These are phyloP conservation scores for Yamadazyma oceani DNA, from an alignment of 1,139 yeast species.

Conservation along the genomic window DNA sequence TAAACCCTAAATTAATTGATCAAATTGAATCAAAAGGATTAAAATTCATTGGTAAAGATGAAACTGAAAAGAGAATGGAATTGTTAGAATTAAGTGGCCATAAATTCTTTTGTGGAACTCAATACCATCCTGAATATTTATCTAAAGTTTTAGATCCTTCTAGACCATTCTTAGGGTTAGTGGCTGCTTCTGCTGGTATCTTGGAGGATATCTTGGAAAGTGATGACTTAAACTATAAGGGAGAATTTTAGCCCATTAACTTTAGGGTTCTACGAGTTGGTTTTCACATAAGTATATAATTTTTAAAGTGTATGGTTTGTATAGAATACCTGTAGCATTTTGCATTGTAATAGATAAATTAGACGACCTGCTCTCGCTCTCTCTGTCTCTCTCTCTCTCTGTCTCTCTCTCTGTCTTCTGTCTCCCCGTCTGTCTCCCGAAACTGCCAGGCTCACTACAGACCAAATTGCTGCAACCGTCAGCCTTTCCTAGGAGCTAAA, in stretches of 20 bases:
- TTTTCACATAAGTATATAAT: background rate
- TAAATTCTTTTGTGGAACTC: slow-evolving; percentile 93
- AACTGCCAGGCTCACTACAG: no score
- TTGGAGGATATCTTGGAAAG: slow-evolving; percentile 59
- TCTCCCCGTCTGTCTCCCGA: no score
- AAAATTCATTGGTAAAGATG: slow-evolving; percentile 91
- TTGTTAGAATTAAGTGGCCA: slow-evolving; percentile 78
- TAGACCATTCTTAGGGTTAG: slow-evolving; percentile 91
- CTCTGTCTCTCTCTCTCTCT: no score
- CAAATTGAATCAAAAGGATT: slow-evolving; percentile 76
- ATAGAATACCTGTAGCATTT: slow-evolving; percentile 1
- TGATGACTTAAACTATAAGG: slow-evolving; percentile 45
- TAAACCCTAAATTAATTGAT: slow-evolving; percentile 78
- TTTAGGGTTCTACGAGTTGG: background rate
- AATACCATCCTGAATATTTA: slow-evolving; percentile 96
- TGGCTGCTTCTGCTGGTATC: slow-evolving; percentile 87
- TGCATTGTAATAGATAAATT: slow-evolving; percentile 1
- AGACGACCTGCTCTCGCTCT: slow-evolving; percentile 1
- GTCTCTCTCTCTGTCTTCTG: no score
- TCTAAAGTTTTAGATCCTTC: slow-evolving; percentile 97
- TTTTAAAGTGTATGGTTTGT: background rate
- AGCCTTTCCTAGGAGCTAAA: no score
- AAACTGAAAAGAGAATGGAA: slow-evolving; percentile 89
- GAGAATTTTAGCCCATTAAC: slow-evolving; percentile 45
- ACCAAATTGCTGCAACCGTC: no score